Conservation (phyloP, 306 rosid genomes). For the Vicia sativa region DNA sequence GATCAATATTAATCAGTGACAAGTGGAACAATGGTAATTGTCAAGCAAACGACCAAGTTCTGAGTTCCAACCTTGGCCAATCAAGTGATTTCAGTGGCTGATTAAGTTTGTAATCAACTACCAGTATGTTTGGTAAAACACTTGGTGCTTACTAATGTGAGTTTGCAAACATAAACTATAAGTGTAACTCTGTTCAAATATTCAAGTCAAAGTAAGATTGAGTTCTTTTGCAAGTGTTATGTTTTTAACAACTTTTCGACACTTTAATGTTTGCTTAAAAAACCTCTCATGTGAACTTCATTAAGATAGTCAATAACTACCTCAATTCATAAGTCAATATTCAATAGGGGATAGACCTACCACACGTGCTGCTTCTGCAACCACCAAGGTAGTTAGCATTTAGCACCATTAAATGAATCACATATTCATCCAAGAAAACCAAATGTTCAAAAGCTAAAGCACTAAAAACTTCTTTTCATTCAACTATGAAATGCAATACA, state of each 20-base stretch:
- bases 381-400: not conserved
- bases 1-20: no score
- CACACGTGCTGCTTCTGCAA: constrained; percentile 6
- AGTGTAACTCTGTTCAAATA: not conserved
- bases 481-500: constrained; percentile 26
- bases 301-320: not conserved
- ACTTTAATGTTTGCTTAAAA: not conserved
- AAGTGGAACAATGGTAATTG: no score
- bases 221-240: not conserved
- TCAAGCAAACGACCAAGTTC: not conserved
- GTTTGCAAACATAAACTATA: not conserved
- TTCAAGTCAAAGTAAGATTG: not conserved
- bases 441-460: constrained; percentile 19
- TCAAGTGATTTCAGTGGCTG: not conserved
- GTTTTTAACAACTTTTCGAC: not conserved
- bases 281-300: no score
- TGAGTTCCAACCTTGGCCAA: not conserved
- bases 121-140: not conserved
- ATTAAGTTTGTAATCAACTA: not conserved
- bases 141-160: not conserved
- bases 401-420: constrained; percentile 10
- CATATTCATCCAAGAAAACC: constrained; percentile 6
- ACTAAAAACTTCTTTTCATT: constrained; percentile 26
- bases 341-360: constrained; percentile 1
- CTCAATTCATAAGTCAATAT: not conserved